Conservation (phyloP, 176 grass and related monocot genomes). For the Panicum miliaceum region DNA sequence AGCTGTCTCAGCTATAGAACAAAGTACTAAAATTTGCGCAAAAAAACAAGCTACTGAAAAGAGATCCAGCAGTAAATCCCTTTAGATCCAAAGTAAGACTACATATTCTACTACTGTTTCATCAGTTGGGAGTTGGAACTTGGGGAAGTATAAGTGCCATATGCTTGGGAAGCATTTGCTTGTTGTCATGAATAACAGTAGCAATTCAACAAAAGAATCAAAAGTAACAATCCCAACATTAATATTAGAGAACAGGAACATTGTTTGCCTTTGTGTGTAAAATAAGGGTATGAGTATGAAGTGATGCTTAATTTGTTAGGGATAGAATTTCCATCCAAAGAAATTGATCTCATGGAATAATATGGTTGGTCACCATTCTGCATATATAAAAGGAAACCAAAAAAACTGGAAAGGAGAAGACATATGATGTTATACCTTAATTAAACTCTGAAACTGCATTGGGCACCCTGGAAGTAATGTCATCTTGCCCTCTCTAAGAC, state of each 20-base stretch:
- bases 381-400: constrained; percentile 6
- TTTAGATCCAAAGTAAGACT: too few relatives aligned
- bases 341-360: background rate
- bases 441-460: constrained; percentile 81
- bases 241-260: background rate
- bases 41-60: background rate
- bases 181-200: background rate
- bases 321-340: background rate
- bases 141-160: background rate
- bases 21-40: background rate
- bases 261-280: background rate
- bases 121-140: background rate
- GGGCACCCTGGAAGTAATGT: constrained; percentile 82
- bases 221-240: background rate
- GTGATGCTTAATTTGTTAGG: background rate
- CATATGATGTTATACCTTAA: constrained; percentile 70
- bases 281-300: background rate
- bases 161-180: constrained; percentile 9
- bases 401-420: constrained; percentile 16
- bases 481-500: constrained; percentile 91
- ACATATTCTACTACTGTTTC: background rate
- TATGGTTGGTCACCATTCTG: background rate
- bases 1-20: background rate
- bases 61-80: background rate
- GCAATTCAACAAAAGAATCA: background rate